These are phyloP conservation scores for Corynascus novoguineensis DNA, from an alignment of 495 filamentous ascomycete genomes.

Conservation along the genomic window DNA sequence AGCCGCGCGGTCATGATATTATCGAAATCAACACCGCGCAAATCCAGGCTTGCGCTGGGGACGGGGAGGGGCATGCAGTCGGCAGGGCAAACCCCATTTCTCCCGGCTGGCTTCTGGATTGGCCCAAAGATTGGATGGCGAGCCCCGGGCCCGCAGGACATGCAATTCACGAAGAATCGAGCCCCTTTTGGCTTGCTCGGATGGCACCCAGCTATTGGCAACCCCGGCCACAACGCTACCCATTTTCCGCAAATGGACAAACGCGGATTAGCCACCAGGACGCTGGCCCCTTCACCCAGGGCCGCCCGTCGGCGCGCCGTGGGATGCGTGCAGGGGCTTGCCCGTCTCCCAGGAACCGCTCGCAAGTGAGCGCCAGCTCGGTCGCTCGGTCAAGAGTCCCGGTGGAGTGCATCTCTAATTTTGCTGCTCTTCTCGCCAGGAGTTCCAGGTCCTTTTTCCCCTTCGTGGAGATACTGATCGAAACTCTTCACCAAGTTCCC, in stretches of 20 bases:
- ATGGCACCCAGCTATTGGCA: slow-evolving; percentile 5
- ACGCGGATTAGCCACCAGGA: slow-evolving; percentile 2
- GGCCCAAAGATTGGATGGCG: slow-evolving; percentile 13
- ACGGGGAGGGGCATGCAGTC: background rate
- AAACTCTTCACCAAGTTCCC: background rate
- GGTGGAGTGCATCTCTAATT: slow-evolving; percentile 19
- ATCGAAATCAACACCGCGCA: background rate
- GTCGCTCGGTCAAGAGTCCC: slow-evolving; percentile 6
- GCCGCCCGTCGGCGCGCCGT: background rate
- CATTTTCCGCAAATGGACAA: background rate
- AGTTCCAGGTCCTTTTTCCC: slow-evolving; percentile 3
- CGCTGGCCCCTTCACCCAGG: background rate
- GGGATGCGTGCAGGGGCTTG: slow-evolving; percentile 8
- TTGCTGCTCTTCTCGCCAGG: slow-evolving; percentile 12
- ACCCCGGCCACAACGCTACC: slow-evolving; percentile 3
- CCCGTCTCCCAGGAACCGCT: slow-evolving; percentile 15
- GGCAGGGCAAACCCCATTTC: background rate
- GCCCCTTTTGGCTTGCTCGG: background rate
- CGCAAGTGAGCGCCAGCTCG: slow-evolving; percentile 1
- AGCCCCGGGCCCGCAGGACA: slow-evolving; percentile 4
- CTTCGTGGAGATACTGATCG: background rate
- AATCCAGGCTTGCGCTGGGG: background rate
- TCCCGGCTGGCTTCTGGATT: background rate
- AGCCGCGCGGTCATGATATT: background rate
- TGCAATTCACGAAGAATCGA: slow-evolving; percentile 1